phyloP scores from a whole-genome alignment of 257 asterid genomes.

The Salvia miltiorrhiza region DNA sequence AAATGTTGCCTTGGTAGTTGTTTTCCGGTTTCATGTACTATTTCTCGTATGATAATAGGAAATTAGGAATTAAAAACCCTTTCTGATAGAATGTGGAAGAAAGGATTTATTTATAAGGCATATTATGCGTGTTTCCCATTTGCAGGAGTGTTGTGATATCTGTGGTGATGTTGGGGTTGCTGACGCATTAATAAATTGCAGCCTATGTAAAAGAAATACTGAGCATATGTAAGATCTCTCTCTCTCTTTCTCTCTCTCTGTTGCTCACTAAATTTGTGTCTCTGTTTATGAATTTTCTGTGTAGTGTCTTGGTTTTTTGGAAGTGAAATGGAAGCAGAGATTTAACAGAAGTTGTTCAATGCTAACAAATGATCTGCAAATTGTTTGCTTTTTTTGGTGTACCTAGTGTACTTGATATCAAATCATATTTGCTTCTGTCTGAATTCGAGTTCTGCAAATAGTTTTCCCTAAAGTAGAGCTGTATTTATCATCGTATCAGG shows the following conservation, averaged over 20 bases:
- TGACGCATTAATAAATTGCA: slow-evolving; percentile 44
- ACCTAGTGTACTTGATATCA: background rate
- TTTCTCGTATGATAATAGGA: background rate
- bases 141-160: slow-evolving; percentile 57
- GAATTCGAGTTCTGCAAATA: background rate
- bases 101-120: background rate
- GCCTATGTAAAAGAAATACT: slow-evolving; percentile 39
- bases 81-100: background rate
- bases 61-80: background rate
- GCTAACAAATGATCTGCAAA: background rate
- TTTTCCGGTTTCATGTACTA: background rate
- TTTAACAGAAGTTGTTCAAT: background rate
- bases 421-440: slow-evolving; percentile 15
- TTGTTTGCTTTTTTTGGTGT: slow-evolving; percentile 12
- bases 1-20: background rate
- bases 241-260: slow-evolving; percentile 1
- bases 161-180: slow-evolving; percentile 57
- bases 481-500: slow-evolving; percentile 32
- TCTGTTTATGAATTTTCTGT: slow-evolving; percentile 1
- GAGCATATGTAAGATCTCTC: slow-evolving; percentile 55
- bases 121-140: slow-evolving; percentile 19
- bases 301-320: background rate
- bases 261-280: background rate
- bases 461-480: background rate
- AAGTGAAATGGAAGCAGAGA: background rate